Conservation (phyloP, 306 rosid species). For the Fagus crenata region DNA sequence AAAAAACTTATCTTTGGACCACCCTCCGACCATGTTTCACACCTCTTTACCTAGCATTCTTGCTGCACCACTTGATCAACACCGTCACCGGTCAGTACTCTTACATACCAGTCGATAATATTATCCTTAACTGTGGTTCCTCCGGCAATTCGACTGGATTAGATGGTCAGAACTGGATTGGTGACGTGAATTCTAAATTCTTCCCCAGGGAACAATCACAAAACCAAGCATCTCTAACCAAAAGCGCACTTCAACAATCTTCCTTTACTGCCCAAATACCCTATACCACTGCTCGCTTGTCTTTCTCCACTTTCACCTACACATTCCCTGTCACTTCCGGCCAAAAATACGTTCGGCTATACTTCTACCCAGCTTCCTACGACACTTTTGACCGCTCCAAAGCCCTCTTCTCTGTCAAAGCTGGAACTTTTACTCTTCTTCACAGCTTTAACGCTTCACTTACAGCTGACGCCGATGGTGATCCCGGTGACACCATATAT, state of each 20-base stretch:
- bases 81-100: background rate
- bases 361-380: slow-evolving; percentile 41
- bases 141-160: background rate
- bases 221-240: background rate
- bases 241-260: background rate
- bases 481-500: background rate
- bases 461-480: background rate
- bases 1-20: too few species aligned
- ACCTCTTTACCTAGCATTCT: background rate
- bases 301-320: slow-evolving; percentile 38
- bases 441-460: slow-evolving; percentile 40
- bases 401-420: slow-evolving; percentile 35
- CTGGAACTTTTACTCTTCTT: slow-evolving; percentile 26
- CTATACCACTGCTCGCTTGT: slow-evolving; percentile 39
- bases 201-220: background rate
- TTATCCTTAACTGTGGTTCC: slow-evolving; percentile 20
- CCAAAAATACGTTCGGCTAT: slow-evolving; percentile 44
- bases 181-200: background rate
- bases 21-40: background rate
- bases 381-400: slow-evolving; percentile 19
- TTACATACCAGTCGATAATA: slow-evolving; percentile 12
- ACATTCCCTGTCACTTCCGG: slow-evolving; percentile 37
- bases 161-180: background rate
- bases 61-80: background rate
- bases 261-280: slow-evolving; percentile 28